Evolutionary conservation across 208 protist species (phyloP), one percentile per base, ranked within the genome.

Genomic region (Trypanosoma brucei): DNA sequence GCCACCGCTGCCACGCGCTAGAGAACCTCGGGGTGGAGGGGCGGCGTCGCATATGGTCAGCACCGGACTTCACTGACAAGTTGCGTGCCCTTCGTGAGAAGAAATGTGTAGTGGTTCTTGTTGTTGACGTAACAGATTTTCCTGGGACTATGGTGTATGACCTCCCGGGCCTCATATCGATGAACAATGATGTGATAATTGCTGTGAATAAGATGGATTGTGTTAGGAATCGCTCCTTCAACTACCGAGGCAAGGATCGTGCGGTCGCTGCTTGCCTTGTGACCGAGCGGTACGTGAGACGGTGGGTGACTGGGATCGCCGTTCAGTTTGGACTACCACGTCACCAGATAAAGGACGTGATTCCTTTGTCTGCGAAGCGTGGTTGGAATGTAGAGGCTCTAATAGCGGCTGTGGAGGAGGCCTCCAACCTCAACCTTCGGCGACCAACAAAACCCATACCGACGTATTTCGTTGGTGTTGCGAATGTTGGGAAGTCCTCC

Each of bases 401-500:
- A 37, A 82, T 92, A 51, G 49, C 38, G 31, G 59, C 74, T 1
- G 83, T 96, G 9, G 91, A 96, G 64, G 74, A 85, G 8, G 63
- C 72, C 2, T 75, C 91, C 4, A 96, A 96, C 66, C 64, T 94
- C 3, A 94, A 88, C 62, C 66, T 94, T 51, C 70, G 70, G 5
- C 91, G 86, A 3, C 79, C 85, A 3, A 62, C 69, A 59, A 78
- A 80, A 58, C 91, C 91, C 3, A 73, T 93, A 31, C 81, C 81
- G 30, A 94, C 91, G 36, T 96, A 96, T 68, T 88, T 96, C 63
- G 83, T 93, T 33, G 91, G 91, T 5, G 86, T 84, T 7, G 85
- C 91, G 13, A 96, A 96, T 75, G 85, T 92, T 9, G 91, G 91
- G 22, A 96, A 96, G 86, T 96, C 91, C 39, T 96, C 91, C n/a